Evolutionary conservation across 805 yeast species (phyloP).

Genomic region (Lipomyces yamadae): DNA sequence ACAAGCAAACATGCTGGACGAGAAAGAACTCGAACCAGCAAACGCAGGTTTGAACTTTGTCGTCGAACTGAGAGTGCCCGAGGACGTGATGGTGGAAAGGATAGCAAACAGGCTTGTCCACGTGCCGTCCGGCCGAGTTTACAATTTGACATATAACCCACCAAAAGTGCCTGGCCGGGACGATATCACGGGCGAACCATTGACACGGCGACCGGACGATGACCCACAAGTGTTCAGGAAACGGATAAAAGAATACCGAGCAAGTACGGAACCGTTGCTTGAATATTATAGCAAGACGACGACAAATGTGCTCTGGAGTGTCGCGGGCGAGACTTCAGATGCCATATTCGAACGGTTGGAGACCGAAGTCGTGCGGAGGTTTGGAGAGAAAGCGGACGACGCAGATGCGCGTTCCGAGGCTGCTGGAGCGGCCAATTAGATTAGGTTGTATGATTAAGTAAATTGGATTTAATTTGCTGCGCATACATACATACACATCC

Average conservation of each 20-base stretch:
- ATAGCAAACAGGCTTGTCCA: slow-evolving; percentile 88
- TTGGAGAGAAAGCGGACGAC: slow-evolving; percentile 35
- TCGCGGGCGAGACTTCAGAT: slow-evolving; percentile 82
- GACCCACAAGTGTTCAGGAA: slow-evolving; percentile 65
- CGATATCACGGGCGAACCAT: slow-evolving; percentile 87
- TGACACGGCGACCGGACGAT: slow-evolving; percentile 81
- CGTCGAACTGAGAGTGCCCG: slow-evolving; percentile 88
- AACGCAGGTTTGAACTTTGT: slow-evolving; percentile 66
- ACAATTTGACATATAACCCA: slow-evolving; percentile 85
- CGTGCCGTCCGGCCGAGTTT: slow-evolving; percentile 80
- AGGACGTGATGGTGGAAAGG: slow-evolving; percentile 75
- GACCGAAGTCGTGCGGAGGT: slow-evolving; percentile 47
- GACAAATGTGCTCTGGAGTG: slow-evolving; percentile 54
- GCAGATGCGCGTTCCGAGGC: not conserved
- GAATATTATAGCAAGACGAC: slow-evolving; percentile 56
- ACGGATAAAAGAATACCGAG: slow-evolving; percentile 66
- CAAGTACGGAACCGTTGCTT: slow-evolving; percentile 65
- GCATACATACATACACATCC: not conserved
- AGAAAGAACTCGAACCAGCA: slow-evolving; percentile 47
- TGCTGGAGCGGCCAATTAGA: not conserved
- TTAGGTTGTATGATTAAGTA: not conserved
- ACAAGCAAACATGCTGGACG: slow-evolving; percentile 70
- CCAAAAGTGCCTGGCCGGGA: slow-evolving; percentile 82
- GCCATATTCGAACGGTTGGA: slow-evolving; percentile 75
- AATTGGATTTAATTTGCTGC: not conserved